phyloP scores from a whole-genome alignment of 208 protist species.

The Blastocrithidia nonstop region DNA sequence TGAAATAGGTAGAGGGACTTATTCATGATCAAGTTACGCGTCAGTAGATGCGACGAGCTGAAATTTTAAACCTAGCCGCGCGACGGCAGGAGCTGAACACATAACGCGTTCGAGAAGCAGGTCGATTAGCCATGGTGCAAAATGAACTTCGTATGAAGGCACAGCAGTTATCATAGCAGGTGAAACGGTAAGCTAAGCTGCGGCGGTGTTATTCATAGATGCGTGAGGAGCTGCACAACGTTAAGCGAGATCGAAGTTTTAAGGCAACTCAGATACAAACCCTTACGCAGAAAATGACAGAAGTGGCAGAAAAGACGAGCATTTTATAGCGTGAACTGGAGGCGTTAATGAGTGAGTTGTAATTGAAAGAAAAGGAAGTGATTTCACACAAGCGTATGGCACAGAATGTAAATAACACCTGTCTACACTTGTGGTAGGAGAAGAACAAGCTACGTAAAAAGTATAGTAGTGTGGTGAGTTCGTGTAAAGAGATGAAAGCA shows the following conservation, averaged over 20 bases:
- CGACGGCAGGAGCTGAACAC: conserved; percentile 74
- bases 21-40: conserved; percentile 36
- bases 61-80: conserved; percentile 40
- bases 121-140: conserved; percentile 54
- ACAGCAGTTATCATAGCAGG: conserved; percentile 31
- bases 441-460: conserved; percentile 71
- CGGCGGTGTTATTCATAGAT: conserved; percentile 45
- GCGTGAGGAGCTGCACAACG: conserved; percentile 76
- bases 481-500: conserved; percentile 65
- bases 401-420: conserved; percentile 52
- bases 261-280: conserved; percentile 88
- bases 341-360: conserved; percentile 76
- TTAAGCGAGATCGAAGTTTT: conserved; percentile 88
- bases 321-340: conserved; percentile 90
- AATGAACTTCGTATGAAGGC: conserved; percentile 81
- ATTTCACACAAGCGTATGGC: conserved; percentile 60
- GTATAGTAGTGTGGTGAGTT: conserved; percentile 35
- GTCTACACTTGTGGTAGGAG: conserved; percentile 64
- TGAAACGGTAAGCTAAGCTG: conserved; percentile 50
- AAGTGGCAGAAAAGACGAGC: conserved; percentile 92
- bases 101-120: conserved; percentile 71
- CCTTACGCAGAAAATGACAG: conserved; percentile 82
- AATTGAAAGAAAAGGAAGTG: conserved; percentile 80
- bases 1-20: conserved; percentile 54
- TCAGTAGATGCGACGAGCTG: conserved; percentile 57